A percentile compares a stretch with the other conserved stretches of the same genome.
Evolutionary conservation across 2,329 filamentous ascomycete genomes (phyloP).

Genomic region (Ambrosiella beaveri): DNA sequence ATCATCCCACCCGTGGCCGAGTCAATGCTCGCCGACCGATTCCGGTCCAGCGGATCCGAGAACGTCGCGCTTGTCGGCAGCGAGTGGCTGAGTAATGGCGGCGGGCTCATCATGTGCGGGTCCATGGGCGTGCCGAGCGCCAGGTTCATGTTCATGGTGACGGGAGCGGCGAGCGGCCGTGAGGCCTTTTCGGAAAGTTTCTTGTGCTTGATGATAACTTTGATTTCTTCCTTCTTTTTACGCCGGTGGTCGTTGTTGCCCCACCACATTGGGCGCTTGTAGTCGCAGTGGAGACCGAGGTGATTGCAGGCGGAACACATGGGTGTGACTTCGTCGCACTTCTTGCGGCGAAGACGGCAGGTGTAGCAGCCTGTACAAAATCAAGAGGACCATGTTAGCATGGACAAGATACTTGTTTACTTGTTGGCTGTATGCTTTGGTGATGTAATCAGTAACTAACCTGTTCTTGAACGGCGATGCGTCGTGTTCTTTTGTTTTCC

Average conservation of each 20-base stretch:
- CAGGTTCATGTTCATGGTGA: conserved; percentile 2
- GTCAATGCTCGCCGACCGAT: conserved; percentile 60
- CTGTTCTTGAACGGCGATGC: conserved; percentile 87
- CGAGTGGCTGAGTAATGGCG: conserved; percentile 65
- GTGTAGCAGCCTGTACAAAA: conserved; percentile 43
- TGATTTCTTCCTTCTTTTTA: conserved; percentile 85
- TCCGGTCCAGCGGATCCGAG: conserved; percentile 56
- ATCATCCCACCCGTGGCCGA: conserved; percentile 49
- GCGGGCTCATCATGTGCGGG: conserved; percentile 37
- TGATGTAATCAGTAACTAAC: conserved; percentile 20
- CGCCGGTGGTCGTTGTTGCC: conserved; percentile 75
- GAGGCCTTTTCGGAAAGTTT: conserved; percentile 79
- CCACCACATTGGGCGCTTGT: conserved; percentile 96
- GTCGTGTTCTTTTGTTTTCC: conserved; percentile 60
- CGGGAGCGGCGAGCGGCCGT: conserved; percentile 18
- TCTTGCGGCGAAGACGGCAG: conserved; percentile 49
- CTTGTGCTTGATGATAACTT: conserved; percentile 92
- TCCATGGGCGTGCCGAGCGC: not conserved
- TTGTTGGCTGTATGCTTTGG: not conserved
- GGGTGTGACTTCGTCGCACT: conserved; percentile 49
- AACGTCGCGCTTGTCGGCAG: conserved; percentile 65
- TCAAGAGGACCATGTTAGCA: not conserved
- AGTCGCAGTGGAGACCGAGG: conserved; percentile 79
- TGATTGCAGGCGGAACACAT: conserved; percentile 49
- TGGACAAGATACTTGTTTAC: not conserved